phyloP scores from a whole-genome alignment of 805 yeast genomes.

The Ogataea ramenticola region DNA sequence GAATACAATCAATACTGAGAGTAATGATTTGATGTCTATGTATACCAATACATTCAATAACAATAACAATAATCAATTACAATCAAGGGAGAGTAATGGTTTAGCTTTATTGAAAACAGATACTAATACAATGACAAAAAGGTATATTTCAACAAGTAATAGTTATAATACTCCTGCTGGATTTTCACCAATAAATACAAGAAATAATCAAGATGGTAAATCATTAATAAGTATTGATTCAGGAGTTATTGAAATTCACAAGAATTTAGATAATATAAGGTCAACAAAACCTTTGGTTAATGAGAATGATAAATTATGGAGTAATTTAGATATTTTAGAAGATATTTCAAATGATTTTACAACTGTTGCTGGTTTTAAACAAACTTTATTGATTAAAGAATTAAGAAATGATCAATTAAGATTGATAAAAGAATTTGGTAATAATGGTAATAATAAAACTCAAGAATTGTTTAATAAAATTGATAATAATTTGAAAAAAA shows the following conservation, averaged over 20 bases:
- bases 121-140: no score
- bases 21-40: neutral
- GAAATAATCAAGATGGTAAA: neutral
- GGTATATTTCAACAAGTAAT: no score
- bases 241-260: constrained; percentile 15
- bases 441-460: no score
- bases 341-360: constrained; percentile 27
- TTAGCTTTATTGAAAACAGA: no score
- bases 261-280: constrained; percentile 39
- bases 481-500: no score
- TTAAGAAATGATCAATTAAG: constrained; percentile 40
- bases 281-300: constrained; percentile 54
- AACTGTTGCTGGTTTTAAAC: no score
- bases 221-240: neutral
- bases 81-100: no score
- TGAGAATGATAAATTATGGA: constrained; percentile 58
- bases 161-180: no score
- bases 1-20: neutral
- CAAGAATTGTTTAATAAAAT: no score
- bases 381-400: constrained; percentile 15
- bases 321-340: constrained; percentile 62
- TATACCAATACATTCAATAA: neutral
- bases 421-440: constrained; percentile 27
- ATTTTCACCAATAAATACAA: no score
- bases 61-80: no score